Evolutionary conservation across 148 eudicot genomes (phyloP).

Genomic region (Euryodendron excelsum): DNA sequence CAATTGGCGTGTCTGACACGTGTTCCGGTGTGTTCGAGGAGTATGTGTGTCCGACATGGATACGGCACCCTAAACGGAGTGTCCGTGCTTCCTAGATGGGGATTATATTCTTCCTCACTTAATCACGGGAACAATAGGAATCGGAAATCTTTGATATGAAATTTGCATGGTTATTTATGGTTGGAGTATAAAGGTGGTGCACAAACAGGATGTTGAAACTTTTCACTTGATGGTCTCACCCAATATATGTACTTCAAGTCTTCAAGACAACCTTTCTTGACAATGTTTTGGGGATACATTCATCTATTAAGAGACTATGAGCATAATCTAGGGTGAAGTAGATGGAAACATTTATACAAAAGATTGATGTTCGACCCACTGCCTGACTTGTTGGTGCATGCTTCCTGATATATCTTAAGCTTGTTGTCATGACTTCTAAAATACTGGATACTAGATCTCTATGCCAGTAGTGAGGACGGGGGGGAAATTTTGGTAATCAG

Average conservation of each 20-base stretch:
- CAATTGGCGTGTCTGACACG: too few relatives aligned
- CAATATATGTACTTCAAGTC: neutral
- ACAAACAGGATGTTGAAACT: neutral
- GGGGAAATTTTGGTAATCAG: neutral
- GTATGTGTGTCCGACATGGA: too few relatives aligned
- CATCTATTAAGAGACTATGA: neutral
- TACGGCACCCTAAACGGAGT: too few relatives aligned
- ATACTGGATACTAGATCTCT: neutral
- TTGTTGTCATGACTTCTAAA: neutral
- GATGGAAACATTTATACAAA: neutral
- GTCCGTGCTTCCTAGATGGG: too few relatives aligned
- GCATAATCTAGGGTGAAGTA: neutral
- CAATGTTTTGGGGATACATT: neutral
- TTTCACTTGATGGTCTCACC: neutral
- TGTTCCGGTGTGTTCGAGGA: too few relatives aligned
- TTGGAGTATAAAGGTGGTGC: neutral
- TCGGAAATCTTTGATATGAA: neutral
- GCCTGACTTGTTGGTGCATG: neutral
- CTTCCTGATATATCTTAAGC: neutral
- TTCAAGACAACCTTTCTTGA: slow-evolving; percentile 7
- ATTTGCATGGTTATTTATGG: neutral
- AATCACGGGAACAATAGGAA: too few relatives aligned
- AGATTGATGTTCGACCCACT: neutral
- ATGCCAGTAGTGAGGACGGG: neutral
- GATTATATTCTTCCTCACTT: too few relatives aligned